Conservation (phyloP, 2,329 filamentous ascomycete genomes). For the Aspergillus versicolor region DNA sequence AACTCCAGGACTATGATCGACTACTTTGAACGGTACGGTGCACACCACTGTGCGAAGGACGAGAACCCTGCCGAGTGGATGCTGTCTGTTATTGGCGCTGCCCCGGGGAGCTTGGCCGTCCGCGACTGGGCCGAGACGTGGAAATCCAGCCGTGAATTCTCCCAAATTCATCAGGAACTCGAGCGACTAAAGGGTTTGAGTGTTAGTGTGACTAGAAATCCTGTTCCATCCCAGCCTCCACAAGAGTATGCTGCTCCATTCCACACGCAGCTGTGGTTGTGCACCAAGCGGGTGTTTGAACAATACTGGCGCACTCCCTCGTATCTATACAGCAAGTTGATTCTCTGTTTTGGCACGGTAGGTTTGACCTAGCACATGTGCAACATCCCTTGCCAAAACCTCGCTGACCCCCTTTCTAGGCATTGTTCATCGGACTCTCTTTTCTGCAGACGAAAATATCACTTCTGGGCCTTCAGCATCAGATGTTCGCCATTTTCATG, state of each 20-base stretch:
- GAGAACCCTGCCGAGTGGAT: constrained; percentile 78
- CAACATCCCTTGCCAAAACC: no score
- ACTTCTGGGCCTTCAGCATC: constrained; percentile 80
- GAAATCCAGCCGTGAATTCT: constrained; percentile 52
- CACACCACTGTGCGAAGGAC: constrained; percentile 55
- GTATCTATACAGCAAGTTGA: constrained; percentile 82
- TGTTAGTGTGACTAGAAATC: no score
- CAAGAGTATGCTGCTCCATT: constrained; percentile 72
- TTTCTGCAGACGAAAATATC: constrained; percentile 74
- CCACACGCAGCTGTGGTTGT: constrained; percentile 61
- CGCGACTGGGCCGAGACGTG: constrained; percentile 65
- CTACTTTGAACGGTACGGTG: constrained; percentile 67
- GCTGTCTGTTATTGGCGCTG: constrained; percentile 61
- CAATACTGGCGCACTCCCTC: constrained; percentile 89
- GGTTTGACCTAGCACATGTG: no score
- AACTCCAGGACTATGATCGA: constrained; percentile 57
- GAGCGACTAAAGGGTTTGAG: no score
- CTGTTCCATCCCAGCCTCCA: constrained; percentile 34
- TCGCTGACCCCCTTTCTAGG: constrained; percentile 14
- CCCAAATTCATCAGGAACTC: no score
- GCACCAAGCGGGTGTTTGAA: constrained; percentile 74
- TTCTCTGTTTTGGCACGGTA: constrained; percentile 59
- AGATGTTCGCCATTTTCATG: constrained; percentile 90
- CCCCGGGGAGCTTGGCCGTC: constrained; percentile 62
- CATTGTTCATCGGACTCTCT: constrained; percentile 80